Conservation (phyloP, 345 rosid species). For the Salix suchowensis region DNA sequence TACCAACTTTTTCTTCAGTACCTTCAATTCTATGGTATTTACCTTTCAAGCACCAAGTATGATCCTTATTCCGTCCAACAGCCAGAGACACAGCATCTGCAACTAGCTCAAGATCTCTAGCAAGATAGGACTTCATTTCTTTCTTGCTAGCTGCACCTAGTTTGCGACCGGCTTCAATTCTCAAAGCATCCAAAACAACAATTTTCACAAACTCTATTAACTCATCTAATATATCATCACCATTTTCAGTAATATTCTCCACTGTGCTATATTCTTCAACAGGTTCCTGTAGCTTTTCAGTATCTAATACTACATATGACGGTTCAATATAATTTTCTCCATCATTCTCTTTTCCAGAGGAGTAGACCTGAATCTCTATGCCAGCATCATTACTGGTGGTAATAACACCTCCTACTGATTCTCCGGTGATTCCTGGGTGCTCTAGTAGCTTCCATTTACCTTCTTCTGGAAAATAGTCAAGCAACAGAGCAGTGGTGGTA, state of each 20-base stretch:
- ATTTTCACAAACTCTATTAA: constrained; percentile 49
- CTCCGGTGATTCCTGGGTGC: constrained; percentile 42
- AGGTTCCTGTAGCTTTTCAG: constrained; percentile 43
- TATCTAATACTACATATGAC: constrained; percentile 55
- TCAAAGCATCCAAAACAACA: constrained; percentile 59
- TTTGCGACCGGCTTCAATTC: constrained; percentile 68
- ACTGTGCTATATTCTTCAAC: constrained; percentile 28
- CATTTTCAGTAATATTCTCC: constrained; percentile 24
- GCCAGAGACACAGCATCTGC: constrained; percentile 65
- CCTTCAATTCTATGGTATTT: constrained; percentile 18
- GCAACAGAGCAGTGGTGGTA: constrained; percentile 64
- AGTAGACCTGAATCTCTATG: constrained; percentile 18
- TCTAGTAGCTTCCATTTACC: constrained; percentile 86
- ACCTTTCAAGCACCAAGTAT: constrained; percentile 35
- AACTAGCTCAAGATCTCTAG: constrained; percentile 56
- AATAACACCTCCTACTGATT: constrained; percentile 27
- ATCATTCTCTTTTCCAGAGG: constrained; percentile 24
- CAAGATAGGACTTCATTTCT: constrained; percentile 50
- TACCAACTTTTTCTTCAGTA: constrained; percentile 47
- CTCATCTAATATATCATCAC: constrained; percentile 36
- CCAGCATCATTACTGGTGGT: constrained; percentile 23
- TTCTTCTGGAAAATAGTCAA: constrained; percentile 89
- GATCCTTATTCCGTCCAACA: constrained; percentile 34
- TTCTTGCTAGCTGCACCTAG: constrained; percentile 52
- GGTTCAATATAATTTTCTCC: constrained; percentile 55